Base-by-base conservation (phyloP, 257 asterid genomes). In the Eustoma russellianum region DNA sequence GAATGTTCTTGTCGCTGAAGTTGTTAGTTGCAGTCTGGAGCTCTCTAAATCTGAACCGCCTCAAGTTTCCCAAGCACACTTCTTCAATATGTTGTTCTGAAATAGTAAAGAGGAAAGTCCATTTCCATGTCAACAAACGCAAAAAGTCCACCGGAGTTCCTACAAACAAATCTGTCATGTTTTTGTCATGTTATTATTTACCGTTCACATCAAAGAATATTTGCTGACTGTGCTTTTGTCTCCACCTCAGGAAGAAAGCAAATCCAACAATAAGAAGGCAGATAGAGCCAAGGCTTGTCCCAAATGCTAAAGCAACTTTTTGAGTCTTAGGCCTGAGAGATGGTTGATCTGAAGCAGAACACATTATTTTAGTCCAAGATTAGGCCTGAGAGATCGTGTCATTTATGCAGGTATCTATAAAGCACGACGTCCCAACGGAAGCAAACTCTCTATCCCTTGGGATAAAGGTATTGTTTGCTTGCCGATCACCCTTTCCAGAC, bases 201-300 rank as follows among this genome's bases (percentile, higher is more conserved):
- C 98, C 96, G 49, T 80, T 80, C 19, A 55, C 70, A 45, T 86
- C 91, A 10, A 86, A 80, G 71, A 86, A 82, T 59, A 87, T 71
- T 72, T 90, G 96, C 60, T 78, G 68, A 70, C 69, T 82, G 74
- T 77, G 83, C 59, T 77, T 86, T 55, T 83, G 81, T 50, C 95
- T 82, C 94, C 93, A 89, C 92, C 93, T 83, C 4, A 90, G 83
- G 19, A 83, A 80, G 49, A 86, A 73, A 15, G 91, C 82, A 30
- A 84, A 82, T 49, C 93, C 96, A 52, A 90, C 63, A 63, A 90
- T 77, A 13, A 90, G 67, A n/a, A 83, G 51, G 64, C 81, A 77
- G 74, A 90, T 75, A 79, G 95, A 84, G 41, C 83, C 95, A 24
- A 91, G 86, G 78, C 95, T 84, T 47, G 95, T 51, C 46, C 94